Conservation (phyloP, 805 yeast species). For the Yamadazyma takamatsuzukensis region DNA sequence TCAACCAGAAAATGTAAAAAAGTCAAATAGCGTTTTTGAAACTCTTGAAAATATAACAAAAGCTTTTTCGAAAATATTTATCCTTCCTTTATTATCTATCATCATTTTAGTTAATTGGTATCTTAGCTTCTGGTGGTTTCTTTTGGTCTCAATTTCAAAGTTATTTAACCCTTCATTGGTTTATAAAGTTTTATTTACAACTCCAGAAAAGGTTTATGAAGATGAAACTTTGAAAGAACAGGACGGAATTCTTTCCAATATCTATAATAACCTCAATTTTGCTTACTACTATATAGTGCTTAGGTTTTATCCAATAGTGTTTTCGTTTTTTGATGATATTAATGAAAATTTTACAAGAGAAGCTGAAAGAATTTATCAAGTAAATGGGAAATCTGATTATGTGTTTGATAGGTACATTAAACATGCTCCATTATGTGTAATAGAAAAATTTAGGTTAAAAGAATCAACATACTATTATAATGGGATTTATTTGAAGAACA, state of each 20-base stretch:
- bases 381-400: conserved; percentile 25
- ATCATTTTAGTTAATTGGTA: conserved; percentile 7
- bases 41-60: not conserved
- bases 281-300: too few species aligned
- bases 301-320: too few species aligned
- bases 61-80: not conserved
- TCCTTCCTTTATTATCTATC: conserved; percentile 6
- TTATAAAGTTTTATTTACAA: conserved; percentile 4
- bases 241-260: too few species aligned
- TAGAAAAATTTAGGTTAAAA: conserved; percentile 14
- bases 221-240: too few species aligned
- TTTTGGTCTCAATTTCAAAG: not conserved
- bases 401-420: conserved; percentile 34
- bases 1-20: too few species aligned
- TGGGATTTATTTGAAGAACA: conserved; percentile 12
- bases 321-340: conserved; percentile 1
- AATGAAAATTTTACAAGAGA: conserved; percentile 1
- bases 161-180: conserved; percentile 5
- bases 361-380: not conserved
- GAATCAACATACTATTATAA: conserved; percentile 11
- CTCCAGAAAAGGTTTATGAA: too few species aligned
- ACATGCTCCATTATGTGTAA: conserved; percentile 30
- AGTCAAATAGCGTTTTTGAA: too few species aligned
- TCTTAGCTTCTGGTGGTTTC: conserved; percentile 6
- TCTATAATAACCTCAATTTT: too few species aligned